Conservation (phyloP, 768 basidiomycete genomes). For the Mycena vitilis region DNA sequence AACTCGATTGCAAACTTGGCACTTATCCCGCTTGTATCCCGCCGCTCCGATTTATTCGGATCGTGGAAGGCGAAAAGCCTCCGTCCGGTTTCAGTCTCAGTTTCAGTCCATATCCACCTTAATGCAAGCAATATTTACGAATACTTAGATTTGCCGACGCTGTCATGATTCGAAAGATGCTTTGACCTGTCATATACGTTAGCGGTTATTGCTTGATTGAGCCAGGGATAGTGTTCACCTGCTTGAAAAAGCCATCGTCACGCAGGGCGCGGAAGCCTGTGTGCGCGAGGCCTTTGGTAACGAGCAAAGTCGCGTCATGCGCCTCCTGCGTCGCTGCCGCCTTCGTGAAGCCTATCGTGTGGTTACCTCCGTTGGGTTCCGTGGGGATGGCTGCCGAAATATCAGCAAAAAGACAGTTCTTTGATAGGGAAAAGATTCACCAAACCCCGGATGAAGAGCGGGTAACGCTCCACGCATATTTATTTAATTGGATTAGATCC, state of each 20-base stretch:
- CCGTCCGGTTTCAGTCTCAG: background rate
- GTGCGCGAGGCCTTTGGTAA: slow-evolving; percentile 71
- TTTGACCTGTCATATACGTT: slow-evolving; percentile 22
- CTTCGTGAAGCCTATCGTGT: slow-evolving; percentile 73
- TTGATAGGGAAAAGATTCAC: slow-evolving; percentile 46
- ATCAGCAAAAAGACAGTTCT: slow-evolving; percentile 41
- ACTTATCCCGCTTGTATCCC: no score
- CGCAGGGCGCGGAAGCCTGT: slow-evolving; percentile 70
- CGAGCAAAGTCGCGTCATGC: slow-evolving; percentile 67
- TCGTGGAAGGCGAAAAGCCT: background rate
- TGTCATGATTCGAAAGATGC: slow-evolving; percentile 28
- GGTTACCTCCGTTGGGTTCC: slow-evolving; percentile 76
- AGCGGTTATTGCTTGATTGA: background rate
- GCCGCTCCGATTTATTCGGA: slow-evolving; percentile 4
- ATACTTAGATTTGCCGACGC: background rate
- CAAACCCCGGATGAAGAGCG: slow-evolving; percentile 71
- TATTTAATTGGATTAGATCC: slow-evolving; percentile 33
- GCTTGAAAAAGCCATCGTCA: slow-evolving; percentile 65
- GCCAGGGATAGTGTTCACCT: slow-evolving; percentile 51
- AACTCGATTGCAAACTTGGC: no score
- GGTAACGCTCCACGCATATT: slow-evolving; percentile 59
- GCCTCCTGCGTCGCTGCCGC: slow-evolving; percentile 72
- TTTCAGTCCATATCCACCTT: no score
- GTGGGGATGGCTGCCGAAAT: slow-evolving; percentile 74
- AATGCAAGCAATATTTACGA: slow-evolving; percentile 17